Percentiles rank a stretch among this genome's conserved stretches.
Conservation (phyloP, 192 early-diverging fungal species). For the Jimgerdemannia lactiflua region DNA sequence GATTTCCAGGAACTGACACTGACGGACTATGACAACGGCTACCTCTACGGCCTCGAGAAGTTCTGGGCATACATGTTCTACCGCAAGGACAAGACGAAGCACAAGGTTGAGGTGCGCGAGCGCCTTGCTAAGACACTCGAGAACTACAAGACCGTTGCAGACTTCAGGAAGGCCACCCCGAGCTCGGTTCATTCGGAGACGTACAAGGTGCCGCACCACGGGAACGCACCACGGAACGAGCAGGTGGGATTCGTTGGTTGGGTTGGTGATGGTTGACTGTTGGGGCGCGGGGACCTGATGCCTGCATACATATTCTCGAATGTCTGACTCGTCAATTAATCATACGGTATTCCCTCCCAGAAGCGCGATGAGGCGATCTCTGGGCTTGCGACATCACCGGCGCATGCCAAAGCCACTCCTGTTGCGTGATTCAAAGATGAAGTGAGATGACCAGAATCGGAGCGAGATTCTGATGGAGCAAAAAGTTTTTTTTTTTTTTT, state of each 20-base stretch:
- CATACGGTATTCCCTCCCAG: background rate
- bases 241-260: background rate
- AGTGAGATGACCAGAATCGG: background rate
- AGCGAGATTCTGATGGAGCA: too few relatives aligned
- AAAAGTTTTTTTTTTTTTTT: too few relatives aligned
- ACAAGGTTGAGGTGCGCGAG: conserved; percentile 52
- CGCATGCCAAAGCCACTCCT: background rate
- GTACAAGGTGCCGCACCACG: conserved; percentile 31
- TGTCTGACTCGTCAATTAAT: background rate
- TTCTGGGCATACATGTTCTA: conserved; percentile 95
- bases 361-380: background rate
- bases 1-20: conserved; percentile 87
- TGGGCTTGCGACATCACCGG: background rate
- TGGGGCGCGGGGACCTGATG: background rate
- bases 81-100: conserved; percentile 78
- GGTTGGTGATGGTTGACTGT: background rate
- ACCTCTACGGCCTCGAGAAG: conserved; percentile 91
- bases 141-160: conserved; percentile 38
- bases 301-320: background rate
- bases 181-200: conserved; percentile 14
- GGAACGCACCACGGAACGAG: background rate
- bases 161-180: conserved; percentile 35
- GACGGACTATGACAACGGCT: conserved; percentile 69
- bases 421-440: background rate
- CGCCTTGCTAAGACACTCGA: conserved; percentile 58